Evolutionary conservation across 1,284 basidiomycete species (phyloP), one percentile per base, ranked within the genome.

Genomic region (Xanthoconium separans): DNA sequence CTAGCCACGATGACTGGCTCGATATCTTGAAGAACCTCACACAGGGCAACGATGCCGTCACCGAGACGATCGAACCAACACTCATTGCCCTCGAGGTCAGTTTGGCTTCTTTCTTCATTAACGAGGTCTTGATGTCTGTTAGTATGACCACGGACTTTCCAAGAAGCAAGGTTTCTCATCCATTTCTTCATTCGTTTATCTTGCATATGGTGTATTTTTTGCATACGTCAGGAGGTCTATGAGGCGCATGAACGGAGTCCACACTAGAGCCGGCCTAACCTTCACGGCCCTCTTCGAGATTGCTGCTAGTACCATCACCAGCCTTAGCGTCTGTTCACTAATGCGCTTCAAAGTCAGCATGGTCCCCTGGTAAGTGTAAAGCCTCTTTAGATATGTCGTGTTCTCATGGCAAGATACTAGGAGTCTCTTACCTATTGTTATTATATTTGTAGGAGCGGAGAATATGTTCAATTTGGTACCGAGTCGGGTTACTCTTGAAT

Each of bases 381-480:
- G 16, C 34, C 22, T 51, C 41, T 48, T 46, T 39, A 15, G 18
- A 18, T 36, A 30, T 48, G 13, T n/a, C 34, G 3, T 57, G 42
- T 55, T 48, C 51, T 62, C 41, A 59, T 55, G 30, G 29, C 46
- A 33, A 55, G 33, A 29, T 30, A 16, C 41, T 48, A 91, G 88
- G 89, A 85, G 87, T 66, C 75, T 97, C 37, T 78, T 98, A 51
- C 95, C 95, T 0, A 92, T 98, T 58, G 91, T 98, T 46, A 93
- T 99, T 47, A 85, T 95, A 16, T 95, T 98, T 61, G 91, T 98
- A 18, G 96, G 96, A 10, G 91, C 93, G 2, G 96, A 98, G 74
- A 98, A 98, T 66, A 98, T 98, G 95, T 93, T 93, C 69, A 90
- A 89, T 63, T 77, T 99, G 66, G 93, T 95, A 69, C 65, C 86